Evolutionary conservation across 78 protist genomes (phyloP).

Genomic region (Dictyostelium citrinum): DNA sequence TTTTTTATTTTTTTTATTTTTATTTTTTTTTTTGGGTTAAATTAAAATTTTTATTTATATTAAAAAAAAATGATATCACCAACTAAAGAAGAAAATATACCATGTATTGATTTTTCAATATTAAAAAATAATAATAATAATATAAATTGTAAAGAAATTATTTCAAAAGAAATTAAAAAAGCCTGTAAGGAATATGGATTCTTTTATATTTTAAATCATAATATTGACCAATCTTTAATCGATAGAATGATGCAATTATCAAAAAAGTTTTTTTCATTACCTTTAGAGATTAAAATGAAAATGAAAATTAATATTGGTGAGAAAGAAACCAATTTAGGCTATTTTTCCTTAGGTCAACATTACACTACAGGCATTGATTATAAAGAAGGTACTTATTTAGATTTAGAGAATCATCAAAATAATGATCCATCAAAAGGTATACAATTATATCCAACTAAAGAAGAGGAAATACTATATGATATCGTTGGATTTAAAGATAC

Average conservation of each 20-base stretch:
- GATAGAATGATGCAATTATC: neutral
- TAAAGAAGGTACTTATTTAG: slow-evolving; percentile 53
- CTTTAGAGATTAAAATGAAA: neutral
- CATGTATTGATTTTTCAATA: neutral
- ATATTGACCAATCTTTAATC: neutral
- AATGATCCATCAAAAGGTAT: neutral
- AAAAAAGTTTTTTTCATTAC: slow-evolving; percentile 14
- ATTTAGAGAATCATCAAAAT: neutral
- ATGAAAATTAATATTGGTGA: neutral
- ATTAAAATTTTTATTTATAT: no score
- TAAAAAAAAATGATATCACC: neutral
- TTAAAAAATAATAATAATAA: neutral
- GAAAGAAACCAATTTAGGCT: slow-evolving; percentile 8
- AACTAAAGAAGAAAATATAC: neutral
- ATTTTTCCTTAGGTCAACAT: slow-evolving; percentile 8
- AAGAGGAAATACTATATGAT: neutral
- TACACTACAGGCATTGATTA: neutral
- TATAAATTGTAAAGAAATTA: neutral
- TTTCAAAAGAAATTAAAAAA: neutral
- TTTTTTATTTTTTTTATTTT: no score
- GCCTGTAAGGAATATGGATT: slow-evolving; percentile 47
- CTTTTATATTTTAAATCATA: slow-evolving; percentile 52
- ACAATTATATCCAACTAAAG: neutral
- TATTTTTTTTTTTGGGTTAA: no score
- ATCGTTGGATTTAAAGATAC: neutral